Evolutionary conservation across 495 filamentous ascomycete species (phyloP).

Genomic region (Viridothelium virens): DNA sequence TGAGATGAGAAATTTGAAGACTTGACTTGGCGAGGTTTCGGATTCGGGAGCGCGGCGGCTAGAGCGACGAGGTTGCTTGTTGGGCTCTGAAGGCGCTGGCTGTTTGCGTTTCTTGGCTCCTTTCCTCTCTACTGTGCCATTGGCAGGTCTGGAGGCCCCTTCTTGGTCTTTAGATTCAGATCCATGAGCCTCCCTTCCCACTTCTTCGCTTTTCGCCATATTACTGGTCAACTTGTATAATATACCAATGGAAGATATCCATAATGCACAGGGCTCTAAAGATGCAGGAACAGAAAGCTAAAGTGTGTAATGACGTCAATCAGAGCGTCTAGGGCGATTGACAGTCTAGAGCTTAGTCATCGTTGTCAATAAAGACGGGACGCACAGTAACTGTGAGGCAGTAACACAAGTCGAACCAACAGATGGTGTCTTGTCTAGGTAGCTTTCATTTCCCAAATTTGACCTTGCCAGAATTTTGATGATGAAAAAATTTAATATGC

Average conservation of each 20-base stretch:
- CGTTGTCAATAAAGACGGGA: not conserved
- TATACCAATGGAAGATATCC: not conserved
- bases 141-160: not conserved
- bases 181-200: not conserved
- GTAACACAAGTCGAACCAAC: too few relatives aligned
- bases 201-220: not conserved
- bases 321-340: not conserved
- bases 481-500: too few relatives aligned
- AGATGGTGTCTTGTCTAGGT: too few relatives aligned
- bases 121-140: constrained; percentile 7
- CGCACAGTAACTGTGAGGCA: too few relatives aligned
- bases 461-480: too few relatives aligned
- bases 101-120: constrained; percentile 20
- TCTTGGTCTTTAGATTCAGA: constrained; percentile 1
- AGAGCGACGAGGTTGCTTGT: constrained; percentile 21
- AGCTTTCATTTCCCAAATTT: too few relatives aligned
- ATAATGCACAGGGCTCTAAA: not conserved
- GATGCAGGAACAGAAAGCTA: constrained; percentile 8
- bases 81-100: constrained; percentile 14
- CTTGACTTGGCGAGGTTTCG: constrained; percentile 16
- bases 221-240: not conserved
- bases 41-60: constrained; percentile 18
- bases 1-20: constrained; percentile 32
- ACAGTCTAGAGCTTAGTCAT: not conserved
- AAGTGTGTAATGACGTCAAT: constrained; percentile 3